Evolutionary conservation across 2,329 filamentous ascomycete species (phyloP).

Genomic region (Fusarium compactum): DNA sequence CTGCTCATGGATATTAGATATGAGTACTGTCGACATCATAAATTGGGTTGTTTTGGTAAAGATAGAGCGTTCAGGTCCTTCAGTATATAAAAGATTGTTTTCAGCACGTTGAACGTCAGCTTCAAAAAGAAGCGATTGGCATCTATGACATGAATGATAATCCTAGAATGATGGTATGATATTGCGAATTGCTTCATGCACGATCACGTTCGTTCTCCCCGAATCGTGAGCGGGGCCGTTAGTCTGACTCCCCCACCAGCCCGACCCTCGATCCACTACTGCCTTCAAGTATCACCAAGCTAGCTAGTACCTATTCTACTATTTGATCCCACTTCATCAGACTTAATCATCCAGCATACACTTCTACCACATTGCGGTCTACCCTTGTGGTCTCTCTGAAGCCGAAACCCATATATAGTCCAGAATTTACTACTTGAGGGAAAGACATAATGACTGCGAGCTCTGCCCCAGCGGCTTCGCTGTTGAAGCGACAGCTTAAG

Average conservation of each 20-base stretch:
- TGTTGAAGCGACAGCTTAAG: constrained; percentile 89
- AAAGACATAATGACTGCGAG: constrained; percentile 40
- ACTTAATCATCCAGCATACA: constrained; percentile 19
- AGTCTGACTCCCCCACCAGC: constrained; percentile 32
- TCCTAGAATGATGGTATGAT: background rate
- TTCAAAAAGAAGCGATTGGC: background rate
- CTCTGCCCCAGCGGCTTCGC: constrained; percentile 71
- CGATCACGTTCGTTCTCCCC: background rate
- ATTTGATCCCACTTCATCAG: constrained; percentile 21
- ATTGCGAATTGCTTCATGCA: constrained; percentile 14
- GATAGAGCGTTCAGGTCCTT: background rate
- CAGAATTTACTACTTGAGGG: background rate
- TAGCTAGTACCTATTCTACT: background rate
- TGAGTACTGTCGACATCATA: constrained; percentile 1
- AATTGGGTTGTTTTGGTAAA: background rate
- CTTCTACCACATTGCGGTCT: background rate
- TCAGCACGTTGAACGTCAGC: background rate
- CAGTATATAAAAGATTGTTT: background rate
- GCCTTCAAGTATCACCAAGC: constrained; percentile 9
- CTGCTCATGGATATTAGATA: background rate
- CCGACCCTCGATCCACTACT: constrained; percentile 18
- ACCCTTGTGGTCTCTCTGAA: background rate
- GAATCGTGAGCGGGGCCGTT: constrained; percentile 26
- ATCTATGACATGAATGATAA: background rate
- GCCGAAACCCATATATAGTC: background rate